Percentiles rank a stretch among this genome's conserved stretches.
Evolutionary conservation across 2,329 filamentous ascomycete species (phyloP).

Genomic region (Pestalotiopsis sp.): DNA sequence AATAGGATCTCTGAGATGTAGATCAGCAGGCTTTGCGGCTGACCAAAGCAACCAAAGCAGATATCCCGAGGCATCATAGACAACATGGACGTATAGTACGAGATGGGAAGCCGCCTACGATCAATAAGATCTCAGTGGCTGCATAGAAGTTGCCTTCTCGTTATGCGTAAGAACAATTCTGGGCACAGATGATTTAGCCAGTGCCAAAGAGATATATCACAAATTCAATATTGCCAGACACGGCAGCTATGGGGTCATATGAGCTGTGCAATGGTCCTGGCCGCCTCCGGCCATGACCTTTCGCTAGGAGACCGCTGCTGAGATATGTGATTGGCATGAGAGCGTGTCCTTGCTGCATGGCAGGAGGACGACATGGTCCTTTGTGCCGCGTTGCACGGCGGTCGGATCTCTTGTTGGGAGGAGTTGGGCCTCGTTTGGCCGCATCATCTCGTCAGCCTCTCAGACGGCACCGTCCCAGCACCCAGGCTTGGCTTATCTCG

Average conservation of each 20-base stretch:
- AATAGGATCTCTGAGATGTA: not conserved
- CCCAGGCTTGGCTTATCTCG: slow-evolving; percentile 24
- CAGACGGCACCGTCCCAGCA: slow-evolving; percentile 7
- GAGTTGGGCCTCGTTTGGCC: slow-evolving; percentile 6
- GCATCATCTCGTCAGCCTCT: slow-evolving; percentile 9
- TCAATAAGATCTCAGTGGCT: not conserved
- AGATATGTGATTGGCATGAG: slow-evolving; percentile 24
- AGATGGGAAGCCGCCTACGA: not conserved
- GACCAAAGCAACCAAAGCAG: not conserved
- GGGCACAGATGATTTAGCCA: not conserved
- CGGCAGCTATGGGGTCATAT: slow-evolving; percentile 11
- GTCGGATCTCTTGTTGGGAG: slow-evolving; percentile 24
- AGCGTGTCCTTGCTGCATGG: slow-evolving; percentile 22
- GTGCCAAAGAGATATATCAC: slow-evolving; percentile 10
- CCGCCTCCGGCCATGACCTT: slow-evolving; percentile 12
- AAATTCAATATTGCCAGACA: slow-evolving; percentile 10
- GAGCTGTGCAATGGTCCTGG: slow-evolving; percentile 15
- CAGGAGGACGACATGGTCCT: slow-evolving; percentile 24
- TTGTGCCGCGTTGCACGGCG: slow-evolving; percentile 30
- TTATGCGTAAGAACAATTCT: not conserved
- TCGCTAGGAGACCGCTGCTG: slow-evolving; percentile 19
- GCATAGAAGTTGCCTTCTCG: not conserved
- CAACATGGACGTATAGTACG: not conserved
- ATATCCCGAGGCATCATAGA: not conserved
- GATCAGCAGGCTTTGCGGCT: not conserved